Base-by-base conservation (phyloP, 2,329 filamentous ascomycete species). In the Aspergillus eucalypticola region DNA sequence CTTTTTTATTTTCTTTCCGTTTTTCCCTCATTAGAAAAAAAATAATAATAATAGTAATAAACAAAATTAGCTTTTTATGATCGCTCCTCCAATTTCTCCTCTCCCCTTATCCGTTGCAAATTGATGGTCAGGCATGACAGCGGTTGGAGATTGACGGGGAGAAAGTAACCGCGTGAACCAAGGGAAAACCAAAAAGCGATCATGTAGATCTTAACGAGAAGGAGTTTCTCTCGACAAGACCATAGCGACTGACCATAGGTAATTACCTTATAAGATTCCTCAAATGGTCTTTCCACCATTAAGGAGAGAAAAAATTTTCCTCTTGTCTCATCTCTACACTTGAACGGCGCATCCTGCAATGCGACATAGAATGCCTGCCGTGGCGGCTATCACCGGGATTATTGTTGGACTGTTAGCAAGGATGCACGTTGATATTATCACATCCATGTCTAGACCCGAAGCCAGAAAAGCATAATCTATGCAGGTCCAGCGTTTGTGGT, bases 311-410 rank as follows among this genome's bases (percentile, higher is more conserved):
- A 62, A 42, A 59, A 52, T 61, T 58, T 54, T 42, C 10, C 27
- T 29, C 32, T 15, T 35, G 32, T 35, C 32, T 35, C 32, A 35
- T 29, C 32, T 64, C 55, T 61, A 59, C 56, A 8, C 21, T 51
- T 56, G 60, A 54, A 56, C 58, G n/a, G 42, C 52, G 25, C 27
- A 54, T 54, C 29, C 56, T 64, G 62, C 58, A 63, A 63, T 63
- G 59, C 61, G 58, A 63, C 61, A 27, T 58, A 42, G 61, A 57
- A 44, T 49, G 46, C 61, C 53, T 61, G 56, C 52, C 29, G 11
- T 17, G 41, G 51, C 63, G 63, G 63, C 41, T 64, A 64, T 50
- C 56, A 57, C 42, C 63, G 63, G 63, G 35, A 41, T 13, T 39
- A 54, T 38, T 54, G 41, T 52, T 44, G 58, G 51, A 42, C 39